Evolutionary conservation across 75 land plant species (phyloP), one percentile per base, ranked within the genome.

Genomic region (Larix kaempferi): DNA sequence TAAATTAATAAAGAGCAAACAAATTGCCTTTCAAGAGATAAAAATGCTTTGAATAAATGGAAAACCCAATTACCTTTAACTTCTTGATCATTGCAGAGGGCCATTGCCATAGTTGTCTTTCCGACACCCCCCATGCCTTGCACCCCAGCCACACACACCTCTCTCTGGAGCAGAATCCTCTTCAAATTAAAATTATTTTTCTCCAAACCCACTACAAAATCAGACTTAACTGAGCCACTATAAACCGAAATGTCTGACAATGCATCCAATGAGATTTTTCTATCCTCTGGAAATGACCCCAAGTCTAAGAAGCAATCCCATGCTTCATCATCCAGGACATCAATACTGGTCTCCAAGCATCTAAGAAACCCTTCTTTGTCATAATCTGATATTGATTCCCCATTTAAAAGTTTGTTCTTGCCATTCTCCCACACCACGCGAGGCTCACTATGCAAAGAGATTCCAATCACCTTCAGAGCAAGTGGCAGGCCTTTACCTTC

Each of bases 401-500:
- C 84, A 75, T 80, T 59, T 22, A 82, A 77, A 29, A 90, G 66
- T 75, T 79, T 83, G 57, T 81, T 80, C 73, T 81, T 81, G 17
- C 82, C 86, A 59, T 83, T 78, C 14, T 61, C 67, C 92, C 92
- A 90, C 11, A 78, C 76, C 80, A 71, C 69, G 21, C 77, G 83
- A 17, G 80, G 78, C 52, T 82, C 80, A 11, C 75, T 82, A 19
- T 79, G 71, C 11, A 90, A 44, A 3, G 88, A 90, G 52, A 86
- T 82, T 58, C 86, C 89, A 41, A 90, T 86, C 55, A 88, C 90
- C 82, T 90, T 88, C 3, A 90, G 84, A 73, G 90, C 89, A 71
- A 90, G 22, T 2, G 92, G 89, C 52, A 88, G 86, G 10, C 92
- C 89, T 80, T 86, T 84, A 56, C 92, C 88, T 59, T 88, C 88